Percentiles rank a stretch among this genome's conserved stretches.
phyloP scores from a whole-genome alignment of 345 rosid genomes.

The Sonneratia caseolaris region DNA sequence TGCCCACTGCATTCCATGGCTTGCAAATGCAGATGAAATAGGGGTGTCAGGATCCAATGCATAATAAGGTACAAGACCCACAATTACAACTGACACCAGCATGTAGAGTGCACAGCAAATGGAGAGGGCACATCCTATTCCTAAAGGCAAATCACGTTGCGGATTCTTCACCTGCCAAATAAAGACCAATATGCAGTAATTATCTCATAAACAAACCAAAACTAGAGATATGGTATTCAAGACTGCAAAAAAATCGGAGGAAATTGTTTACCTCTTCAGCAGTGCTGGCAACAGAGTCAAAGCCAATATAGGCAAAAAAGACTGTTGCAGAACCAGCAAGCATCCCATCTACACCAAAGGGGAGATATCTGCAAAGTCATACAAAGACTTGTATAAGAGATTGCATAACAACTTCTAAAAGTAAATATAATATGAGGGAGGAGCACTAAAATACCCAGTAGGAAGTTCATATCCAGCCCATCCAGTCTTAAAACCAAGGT shows the following conservation, averaged over 20 bases:
- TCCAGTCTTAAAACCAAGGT: constrained; percentile 83
- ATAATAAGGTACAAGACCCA: constrained; percentile 91
- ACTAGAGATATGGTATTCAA: not conserved
- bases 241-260: constrained; percentile 3
- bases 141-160: constrained; percentile 89
- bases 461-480: constrained; percentile 91
- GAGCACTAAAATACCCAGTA: constrained; percentile 53
- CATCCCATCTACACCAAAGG: constrained; percentile 94
- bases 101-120: constrained; percentile 85
- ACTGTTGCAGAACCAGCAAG: constrained; percentile 97
- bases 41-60: constrained; percentile 98
- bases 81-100: constrained; percentile 84
- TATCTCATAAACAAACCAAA: not conserved
- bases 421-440: not conserved
- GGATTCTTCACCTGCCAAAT: constrained; percentile 82
- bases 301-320: constrained; percentile 90
- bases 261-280: constrained; percentile 80
- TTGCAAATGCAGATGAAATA: constrained; percentile 86
- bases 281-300: constrained; percentile 95
- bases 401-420: not conserved
- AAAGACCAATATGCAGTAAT: not conserved
- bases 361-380: constrained; percentile 46
- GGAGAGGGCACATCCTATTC: constrained; percentile 74
- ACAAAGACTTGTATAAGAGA: constrained; percentile 5
- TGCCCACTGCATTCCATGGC: constrained; percentile 93